Evolutionary conservation across 192 early-diverging fungal genomes (phyloP), one percentile per base, ranked within the genome.

Genomic region (Coemansia sp.): DNA sequence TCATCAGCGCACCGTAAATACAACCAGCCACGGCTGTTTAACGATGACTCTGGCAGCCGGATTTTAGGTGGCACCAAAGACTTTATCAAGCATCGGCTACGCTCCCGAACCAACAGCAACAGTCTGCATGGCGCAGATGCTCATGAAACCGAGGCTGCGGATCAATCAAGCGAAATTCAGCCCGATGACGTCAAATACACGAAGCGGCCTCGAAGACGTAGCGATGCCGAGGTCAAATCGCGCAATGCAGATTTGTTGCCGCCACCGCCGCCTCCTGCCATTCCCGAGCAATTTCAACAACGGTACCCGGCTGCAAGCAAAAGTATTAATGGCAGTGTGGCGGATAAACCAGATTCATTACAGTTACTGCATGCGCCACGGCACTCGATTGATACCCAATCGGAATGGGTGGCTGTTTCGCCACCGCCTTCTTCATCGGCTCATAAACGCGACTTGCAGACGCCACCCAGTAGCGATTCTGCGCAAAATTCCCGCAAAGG

Each of bases 1-100:
- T 58, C 68, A 0, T 57, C 60, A 4, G 52, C 64, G 0, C 59
- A 67, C 14, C 59, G 70, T 48, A 64, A 65, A 56, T 42, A 50
- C 46, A 48, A 15, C 31, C 49, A 50, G 28, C 49, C 38, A 12
- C 48, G 40, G 2, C 35, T 57, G 2, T 16, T 42, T 18, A 5
- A 20, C 10, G 72, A 62, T 2, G 16, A 54, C 10, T 45, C 46
- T 3, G 55, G 54, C 41, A 57, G 46, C 50, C 26, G 60, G 12
- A 54, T 70, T 4, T 48, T 77, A 16, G 73, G 73, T 40, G 73
- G 73, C 41, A 77, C 73, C 3, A 49, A 59, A 3, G 73, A 67
- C 15, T 77, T 70, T 31, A 65, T 77, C 37, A 70, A 63, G 58
- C 68, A 65, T 20, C 54, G 63, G 30, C 49, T 77, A 33, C 68